These are phyloP conservation scores for Exserohilum rostratum DNA, from an alignment of 2,329 filamentous ascomycete genomes.

Conservation along the genomic window DNA sequence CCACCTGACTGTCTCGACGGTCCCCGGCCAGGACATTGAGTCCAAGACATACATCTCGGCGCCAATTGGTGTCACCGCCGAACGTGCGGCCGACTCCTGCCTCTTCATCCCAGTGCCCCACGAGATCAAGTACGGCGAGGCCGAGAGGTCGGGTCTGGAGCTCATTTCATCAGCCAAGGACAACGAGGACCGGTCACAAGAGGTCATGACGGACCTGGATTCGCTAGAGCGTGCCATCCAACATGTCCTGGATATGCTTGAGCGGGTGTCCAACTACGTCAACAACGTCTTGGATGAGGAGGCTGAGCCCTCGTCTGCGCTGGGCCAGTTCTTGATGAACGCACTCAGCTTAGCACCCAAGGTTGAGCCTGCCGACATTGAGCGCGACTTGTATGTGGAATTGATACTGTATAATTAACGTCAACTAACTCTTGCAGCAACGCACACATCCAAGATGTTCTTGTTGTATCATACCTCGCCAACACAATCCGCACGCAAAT, in stretches of 20 bases:
- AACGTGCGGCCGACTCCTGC: constrained; percentile 94
- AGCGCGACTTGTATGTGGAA: constrained; percentile 82
- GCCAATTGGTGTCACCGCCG: constrained; percentile 90
- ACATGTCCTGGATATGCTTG: constrained; percentile 86
- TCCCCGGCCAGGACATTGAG: constrained; percentile 85
- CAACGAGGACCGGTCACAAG: constrained; percentile 72
- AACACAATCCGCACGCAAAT: constrained; percentile 99
- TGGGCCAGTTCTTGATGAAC: constrained; percentile 95
- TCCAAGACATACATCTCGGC: constrained; percentile 94
- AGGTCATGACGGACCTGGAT: constrained; percentile 87
- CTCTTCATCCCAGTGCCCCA: constrained; percentile 97
- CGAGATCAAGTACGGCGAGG: constrained; percentile 86
- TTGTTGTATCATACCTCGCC: constrained; percentile 96
- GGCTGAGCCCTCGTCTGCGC: constrained; percentile 82
- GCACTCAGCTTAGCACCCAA: constrained; percentile 92
- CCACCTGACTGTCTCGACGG: constrained; percentile 91
- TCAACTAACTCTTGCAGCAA: constrained; percentile 64
- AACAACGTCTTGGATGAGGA: constrained; percentile 94
- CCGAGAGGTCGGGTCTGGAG: constrained; percentile 78
- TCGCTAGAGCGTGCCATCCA: constrained; percentile 83
- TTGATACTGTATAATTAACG: not conserved
- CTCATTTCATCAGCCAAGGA: constrained; percentile 83
- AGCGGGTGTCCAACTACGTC: constrained; percentile 90
- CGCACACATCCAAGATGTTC: constrained; percentile 98
- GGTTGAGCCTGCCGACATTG: constrained; percentile 87